phyloP scores from a whole-genome alignment of 371 early-diverging fungal species.

The Circinella umbellata region DNA sequence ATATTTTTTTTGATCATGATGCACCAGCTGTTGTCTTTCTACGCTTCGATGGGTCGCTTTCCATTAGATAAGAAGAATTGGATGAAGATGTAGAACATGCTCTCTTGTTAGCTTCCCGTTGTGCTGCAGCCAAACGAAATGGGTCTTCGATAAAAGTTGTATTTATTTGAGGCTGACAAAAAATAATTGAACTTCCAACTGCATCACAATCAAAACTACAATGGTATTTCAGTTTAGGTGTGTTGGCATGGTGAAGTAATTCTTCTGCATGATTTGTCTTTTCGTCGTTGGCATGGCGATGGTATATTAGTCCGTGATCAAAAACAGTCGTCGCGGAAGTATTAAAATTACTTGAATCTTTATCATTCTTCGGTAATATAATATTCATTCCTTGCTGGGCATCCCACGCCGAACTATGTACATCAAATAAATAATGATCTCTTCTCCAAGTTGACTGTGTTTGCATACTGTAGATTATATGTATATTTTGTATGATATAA shows the following conservation, averaged over 20 bases:
- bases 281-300: neutral
- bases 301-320: conserved; percentile 18
- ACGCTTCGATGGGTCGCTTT: conserved; percentile 1
- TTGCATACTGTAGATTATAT: neutral
- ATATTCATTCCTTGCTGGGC: neutral
- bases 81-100: conserved; percentile 3
- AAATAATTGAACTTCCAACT: neutral
- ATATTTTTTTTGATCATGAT: neutral
- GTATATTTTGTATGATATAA: neutral
- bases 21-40: neutral
- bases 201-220: neutral
- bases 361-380: neutral
- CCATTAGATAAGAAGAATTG: neutral
- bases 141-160: conserved; percentile 2
- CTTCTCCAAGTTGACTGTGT: conserved; percentile 13
- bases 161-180: neutral
- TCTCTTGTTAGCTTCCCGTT: conserved; percentile 1
- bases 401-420: neutral
- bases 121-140: neutral
- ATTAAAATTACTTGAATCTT: neutral
- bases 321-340: neutral
- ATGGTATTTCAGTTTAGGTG: neutral
- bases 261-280: neutral
- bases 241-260: neutral
- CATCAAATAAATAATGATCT: conserved; percentile 14